phyloP scores from a whole-genome alignment of 2,329 filamentous ascomycete species.

The Colletotrichum costaricense region DNA sequence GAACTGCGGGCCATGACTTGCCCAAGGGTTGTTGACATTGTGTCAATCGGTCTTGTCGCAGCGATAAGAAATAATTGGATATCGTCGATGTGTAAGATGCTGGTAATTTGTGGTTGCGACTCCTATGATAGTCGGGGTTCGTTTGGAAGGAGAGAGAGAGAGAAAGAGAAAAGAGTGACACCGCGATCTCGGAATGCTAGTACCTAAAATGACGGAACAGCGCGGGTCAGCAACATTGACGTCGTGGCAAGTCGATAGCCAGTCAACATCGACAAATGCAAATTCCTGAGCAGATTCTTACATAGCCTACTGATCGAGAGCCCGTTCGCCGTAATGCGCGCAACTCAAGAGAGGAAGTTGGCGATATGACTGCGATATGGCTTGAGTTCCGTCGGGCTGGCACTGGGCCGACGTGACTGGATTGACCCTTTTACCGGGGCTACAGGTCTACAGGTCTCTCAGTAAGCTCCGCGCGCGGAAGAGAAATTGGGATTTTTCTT shows the following conservation, averaged over 20 bases:
- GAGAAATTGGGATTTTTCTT: slow-evolving; percentile 31
- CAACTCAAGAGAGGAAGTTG: background rate
- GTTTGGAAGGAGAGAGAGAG: background rate
- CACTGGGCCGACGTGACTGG: background rate
- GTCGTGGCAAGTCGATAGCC: slow-evolving; percentile 2
- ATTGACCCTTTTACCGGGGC: slow-evolving; percentile 14
- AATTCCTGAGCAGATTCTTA: background rate
- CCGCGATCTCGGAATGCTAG: slow-evolving; percentile 22
- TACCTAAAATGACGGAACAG: slow-evolving; percentile 25
- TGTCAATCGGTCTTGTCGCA: slow-evolving; percentile 6
- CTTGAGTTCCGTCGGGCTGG: background rate
- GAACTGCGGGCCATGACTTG: slow-evolving; percentile 40
- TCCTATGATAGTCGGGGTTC: background rate
- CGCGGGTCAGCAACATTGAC: slow-evolving; percentile 38
- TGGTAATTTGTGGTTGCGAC: background rate
- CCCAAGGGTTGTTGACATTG: slow-evolving; percentile 65
- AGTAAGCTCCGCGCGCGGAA: slow-evolving; percentile 35
- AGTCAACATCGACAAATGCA: background rate
- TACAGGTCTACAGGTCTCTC: slow-evolving; percentile 12
- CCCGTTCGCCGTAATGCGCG: background rate
- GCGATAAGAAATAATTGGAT: background rate
- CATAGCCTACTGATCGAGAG: slow-evolving; percentile 7
- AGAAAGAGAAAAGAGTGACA: slow-evolving; percentile 10
- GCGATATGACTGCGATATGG: background rate
- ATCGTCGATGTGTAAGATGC: background rate